Percentiles rank a stretch among this genome's conserved stretches.
Conservation (phyloP, 257 asterid species). For the Solanum ossicruentum region DNA sequence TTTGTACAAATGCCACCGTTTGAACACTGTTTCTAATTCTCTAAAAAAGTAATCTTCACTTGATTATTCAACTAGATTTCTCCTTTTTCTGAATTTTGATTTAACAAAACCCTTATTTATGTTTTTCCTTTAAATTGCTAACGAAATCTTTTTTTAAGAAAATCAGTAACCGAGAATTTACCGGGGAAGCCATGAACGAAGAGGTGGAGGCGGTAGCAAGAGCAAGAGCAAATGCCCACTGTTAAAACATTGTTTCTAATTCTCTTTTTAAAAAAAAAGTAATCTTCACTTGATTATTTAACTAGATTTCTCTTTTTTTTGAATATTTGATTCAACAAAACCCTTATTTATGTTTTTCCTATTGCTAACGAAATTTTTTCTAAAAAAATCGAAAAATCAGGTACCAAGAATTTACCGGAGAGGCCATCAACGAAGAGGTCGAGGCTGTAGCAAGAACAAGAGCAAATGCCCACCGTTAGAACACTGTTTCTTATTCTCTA, state of each 20-base stretch:
- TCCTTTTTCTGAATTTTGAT: neutral
- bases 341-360: neutral
- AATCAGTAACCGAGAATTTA: neutral
- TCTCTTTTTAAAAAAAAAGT: too few relatives aligned
- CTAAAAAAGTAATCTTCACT: neutral
- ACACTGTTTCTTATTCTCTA: neutral
- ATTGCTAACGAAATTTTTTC: neutral
- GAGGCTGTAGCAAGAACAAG: neutral
- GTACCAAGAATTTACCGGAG: neutral
- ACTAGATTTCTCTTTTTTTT: neutral
- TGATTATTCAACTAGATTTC: neutral
- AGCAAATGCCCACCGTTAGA: neutral
- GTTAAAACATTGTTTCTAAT: neutral
- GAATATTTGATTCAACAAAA: neutral
- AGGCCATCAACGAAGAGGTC: neutral
- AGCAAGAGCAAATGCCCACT: neutral
- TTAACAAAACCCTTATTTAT: neutral
- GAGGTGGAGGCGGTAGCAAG: neutral
- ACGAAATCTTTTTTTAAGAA: neutral
- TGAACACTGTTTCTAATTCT: neutral
- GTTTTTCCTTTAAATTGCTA: neutral
- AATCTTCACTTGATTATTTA: neutral
- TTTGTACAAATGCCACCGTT: neutral
- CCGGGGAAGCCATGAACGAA: neutral
- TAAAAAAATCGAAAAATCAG: neutral